Conservation (phyloP, 2,329 filamentous ascomycete species). For the Aspergillus fijiensis region DNA sequence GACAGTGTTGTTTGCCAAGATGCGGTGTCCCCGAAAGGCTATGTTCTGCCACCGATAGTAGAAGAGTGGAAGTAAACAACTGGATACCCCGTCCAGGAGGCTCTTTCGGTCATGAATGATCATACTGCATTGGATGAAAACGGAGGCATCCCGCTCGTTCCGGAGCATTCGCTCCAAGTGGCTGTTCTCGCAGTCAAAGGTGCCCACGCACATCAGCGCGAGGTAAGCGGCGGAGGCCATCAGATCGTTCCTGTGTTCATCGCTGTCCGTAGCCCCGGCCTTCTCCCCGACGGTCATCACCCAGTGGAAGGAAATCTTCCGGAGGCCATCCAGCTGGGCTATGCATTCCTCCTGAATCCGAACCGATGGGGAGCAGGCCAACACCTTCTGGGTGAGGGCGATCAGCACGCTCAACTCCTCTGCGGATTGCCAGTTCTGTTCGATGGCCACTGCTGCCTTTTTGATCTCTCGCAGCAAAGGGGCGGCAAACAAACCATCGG, state of each 20-base stretch:
- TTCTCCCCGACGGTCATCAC: constrained; percentile 33
- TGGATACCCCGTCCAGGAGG: constrained; percentile 4
- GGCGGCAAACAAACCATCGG: constrained; percentile 19
- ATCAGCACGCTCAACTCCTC: constrained; percentile 43
- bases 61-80: constrained; percentile 19
- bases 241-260: constrained; percentile 33
- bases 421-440: constrained; percentile 55
- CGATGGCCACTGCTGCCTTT: constrained; percentile 34
- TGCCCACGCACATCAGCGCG: constrained; percentile 44
- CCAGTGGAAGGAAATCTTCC: constrained; percentile 45
- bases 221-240: constrained; percentile 39
- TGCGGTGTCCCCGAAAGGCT: constrained; percentile 14
- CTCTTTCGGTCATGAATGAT: constrained; percentile 36
- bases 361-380: constrained; percentile 39
- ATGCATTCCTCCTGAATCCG: constrained; percentile 27
- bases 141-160: constrained; percentile 25
- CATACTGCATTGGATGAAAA: constrained; percentile 42
- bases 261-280: constrained; percentile 20
- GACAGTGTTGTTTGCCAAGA: constrained; percentile 13
- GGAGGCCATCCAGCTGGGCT: constrained; percentile 30
- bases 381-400: constrained; percentile 43
- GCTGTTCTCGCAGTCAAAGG: constrained; percentile 47
- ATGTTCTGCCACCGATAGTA: constrained; percentile 25
- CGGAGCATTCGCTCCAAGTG: constrained; percentile 31
- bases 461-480: constrained; percentile 36